Percentiles rank a stretch among this genome's conserved stretches.
Conservation (phyloP, 2,329 filamentous ascomycete species). For the Aspergillus pseudotamarii region DNA sequence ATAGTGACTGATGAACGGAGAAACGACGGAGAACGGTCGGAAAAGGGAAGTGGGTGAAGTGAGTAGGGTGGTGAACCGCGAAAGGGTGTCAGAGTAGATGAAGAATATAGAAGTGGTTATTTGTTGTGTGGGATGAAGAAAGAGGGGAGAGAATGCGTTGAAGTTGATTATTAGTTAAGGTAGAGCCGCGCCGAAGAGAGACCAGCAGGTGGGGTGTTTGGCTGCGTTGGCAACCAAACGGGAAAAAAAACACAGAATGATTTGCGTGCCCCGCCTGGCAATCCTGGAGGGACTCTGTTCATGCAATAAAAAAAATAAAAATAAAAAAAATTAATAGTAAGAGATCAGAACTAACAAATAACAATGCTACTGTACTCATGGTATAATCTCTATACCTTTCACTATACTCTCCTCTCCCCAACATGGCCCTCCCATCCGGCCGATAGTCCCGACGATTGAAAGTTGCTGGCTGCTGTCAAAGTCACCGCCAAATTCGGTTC, state of each 20-base stretch:
- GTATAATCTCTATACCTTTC: no score
- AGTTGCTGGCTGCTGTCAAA: neutral
- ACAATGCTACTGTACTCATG: no score
- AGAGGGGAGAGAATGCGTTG: neutral
- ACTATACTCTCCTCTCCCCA: neutral
- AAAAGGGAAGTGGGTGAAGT: constrained; percentile 3
- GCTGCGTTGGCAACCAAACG: neutral
- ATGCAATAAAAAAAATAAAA: neutral
- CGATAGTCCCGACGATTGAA: neutral
- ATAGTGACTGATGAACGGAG: constrained; percentile 29
- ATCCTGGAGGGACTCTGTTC: neutral
- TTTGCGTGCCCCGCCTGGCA: neutral
- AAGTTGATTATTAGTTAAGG: constrained; percentile 1
- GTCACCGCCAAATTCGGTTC: neutral
- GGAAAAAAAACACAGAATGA: neutral
- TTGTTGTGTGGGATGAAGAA: constrained; percentile 11
- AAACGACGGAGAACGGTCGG: constrained; percentile 17
- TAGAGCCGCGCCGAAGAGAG: neutral
- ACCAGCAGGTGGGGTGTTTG: neutral
- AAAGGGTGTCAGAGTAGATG: neutral
- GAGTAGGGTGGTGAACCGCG: neutral
- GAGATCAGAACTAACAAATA: neutral
- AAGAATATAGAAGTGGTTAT: constrained; percentile 5
- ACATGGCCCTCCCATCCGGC: neutral
- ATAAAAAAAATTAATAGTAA: neutral